A percentile compares a stretch with the other conserved stretches of the same genome.
phyloP scores from a whole-genome alignment of 805 yeast genomes.

The Yamadazyma takamatsuzukensis region DNA sequence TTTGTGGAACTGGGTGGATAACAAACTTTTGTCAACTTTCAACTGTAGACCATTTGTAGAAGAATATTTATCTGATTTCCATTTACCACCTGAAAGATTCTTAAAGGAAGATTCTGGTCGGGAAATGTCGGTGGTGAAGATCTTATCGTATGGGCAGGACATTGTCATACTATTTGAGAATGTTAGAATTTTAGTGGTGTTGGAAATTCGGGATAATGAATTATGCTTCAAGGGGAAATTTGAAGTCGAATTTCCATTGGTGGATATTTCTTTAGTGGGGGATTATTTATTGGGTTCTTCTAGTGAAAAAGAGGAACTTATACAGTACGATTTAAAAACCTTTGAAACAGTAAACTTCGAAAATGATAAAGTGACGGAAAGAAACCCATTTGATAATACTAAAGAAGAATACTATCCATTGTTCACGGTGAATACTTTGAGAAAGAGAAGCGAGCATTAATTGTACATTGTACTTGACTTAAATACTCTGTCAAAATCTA shows the following conservation, averaged over 20 bases:
- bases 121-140: constrained; percentile 48
- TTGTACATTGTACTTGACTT: too few species aligned
- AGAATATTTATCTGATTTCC: constrained; percentile 49
- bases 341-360: neutral
- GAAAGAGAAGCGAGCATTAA: constrained; percentile 64
- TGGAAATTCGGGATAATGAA: constrained; percentile 22
- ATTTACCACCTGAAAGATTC: constrained; percentile 63
- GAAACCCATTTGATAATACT: constrained; percentile 27
- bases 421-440: constrained; percentile 45
- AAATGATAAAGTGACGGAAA: constrained; percentile 14
- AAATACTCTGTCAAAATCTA: too few species aligned
- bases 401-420: constrained; percentile 45
- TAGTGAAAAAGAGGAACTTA: constrained; percentile 5
- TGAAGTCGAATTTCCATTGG: constrained; percentile 19
- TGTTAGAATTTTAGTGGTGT: constrained; percentile 42
- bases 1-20: constrained; percentile 74
- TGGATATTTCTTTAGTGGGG: constrained; percentile 23
- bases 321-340: neutral
- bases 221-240: too few species aligned
- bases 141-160: constrained; percentile 18
- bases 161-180: constrained; percentile 48
- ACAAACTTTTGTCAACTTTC: constrained; percentile 44
- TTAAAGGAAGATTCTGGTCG: constrained; percentile 47
- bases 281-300: constrained; percentile 26
- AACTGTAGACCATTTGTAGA: constrained; percentile 40